phyloP scores from a whole-genome alignment of 2,329 filamentous ascomycete species.

The Metarhizium guizhouense region DNA sequence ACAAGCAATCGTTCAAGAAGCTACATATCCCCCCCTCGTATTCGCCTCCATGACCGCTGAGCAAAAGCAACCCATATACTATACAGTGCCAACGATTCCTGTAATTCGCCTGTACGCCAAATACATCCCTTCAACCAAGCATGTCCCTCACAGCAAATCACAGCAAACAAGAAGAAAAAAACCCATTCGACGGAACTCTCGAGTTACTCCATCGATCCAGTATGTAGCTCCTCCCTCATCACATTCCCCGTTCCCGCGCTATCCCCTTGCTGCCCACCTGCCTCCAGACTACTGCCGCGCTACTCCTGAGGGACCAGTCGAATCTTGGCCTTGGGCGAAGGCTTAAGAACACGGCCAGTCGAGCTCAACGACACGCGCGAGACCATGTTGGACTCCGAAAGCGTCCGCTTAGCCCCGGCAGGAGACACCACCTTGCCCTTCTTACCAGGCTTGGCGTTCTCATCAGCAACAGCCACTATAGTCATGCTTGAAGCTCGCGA shows the following conservation, averaged over 20 bases:
- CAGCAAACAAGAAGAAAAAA: no score
- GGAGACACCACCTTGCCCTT: neutral
- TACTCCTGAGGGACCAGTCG: slow-evolving; percentile 2
- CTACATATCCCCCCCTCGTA: neutral
- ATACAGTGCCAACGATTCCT: neutral
- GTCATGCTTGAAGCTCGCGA: slow-evolving; percentile 11
- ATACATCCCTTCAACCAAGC: neutral
- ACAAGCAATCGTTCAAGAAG: no score
- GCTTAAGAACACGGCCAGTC: slow-evolving; percentile 6
- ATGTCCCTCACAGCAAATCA: no score
- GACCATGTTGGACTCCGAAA: neutral
- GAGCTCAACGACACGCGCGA: neutral
- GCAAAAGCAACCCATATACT: neutral
- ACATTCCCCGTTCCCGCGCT: no score
- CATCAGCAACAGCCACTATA: slow-evolving; percentile 9
- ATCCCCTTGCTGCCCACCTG: neutral
- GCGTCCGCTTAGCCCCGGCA: neutral
- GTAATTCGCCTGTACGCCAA: neutral
- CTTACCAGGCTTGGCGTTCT: slow-evolving; percentile 1
- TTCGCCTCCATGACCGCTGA: neutral
- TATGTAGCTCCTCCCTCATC: no score
- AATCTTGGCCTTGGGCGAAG: slow-evolving; percentile 9
- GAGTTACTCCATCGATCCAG: no score
- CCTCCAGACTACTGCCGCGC: no score
- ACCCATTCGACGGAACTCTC: no score